A percentile compares a stretch with the other conserved stretches of the same genome.
phyloP scores from a whole-genome alignment of 2,329 filamentous ascomycete genomes.

The Claviceps sp. region DNA sequence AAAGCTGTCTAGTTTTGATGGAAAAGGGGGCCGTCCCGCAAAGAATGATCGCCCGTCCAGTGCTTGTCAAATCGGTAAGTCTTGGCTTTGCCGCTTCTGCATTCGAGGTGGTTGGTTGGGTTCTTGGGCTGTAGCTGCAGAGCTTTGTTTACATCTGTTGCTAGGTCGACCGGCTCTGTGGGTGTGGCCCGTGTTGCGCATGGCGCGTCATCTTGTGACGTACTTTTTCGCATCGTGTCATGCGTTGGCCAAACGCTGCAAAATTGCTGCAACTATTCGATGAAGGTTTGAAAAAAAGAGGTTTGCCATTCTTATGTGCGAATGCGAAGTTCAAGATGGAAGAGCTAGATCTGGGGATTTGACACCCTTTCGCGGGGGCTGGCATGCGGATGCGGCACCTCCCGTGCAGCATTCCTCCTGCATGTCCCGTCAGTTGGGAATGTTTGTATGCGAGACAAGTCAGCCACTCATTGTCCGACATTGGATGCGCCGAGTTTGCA shows the following conservation, averaged over 20 bases:
- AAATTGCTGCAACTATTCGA: background rate
- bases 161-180: constrained; percentile 14
- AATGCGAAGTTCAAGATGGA: background rate
- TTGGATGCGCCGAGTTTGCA: too few species aligned
- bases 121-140: constrained; percentile 6
- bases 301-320: background rate
- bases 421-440: background rate
- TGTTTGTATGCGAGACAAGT: background rate
- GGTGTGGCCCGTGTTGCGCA: background rate
- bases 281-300: too few species aligned
- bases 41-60: background rate
- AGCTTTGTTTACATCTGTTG: constrained; percentile 23
- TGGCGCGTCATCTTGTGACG: background rate
- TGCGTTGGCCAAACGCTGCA: background rate
- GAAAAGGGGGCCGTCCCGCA: background rate
- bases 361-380: background rate
- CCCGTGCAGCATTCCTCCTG: background rate
- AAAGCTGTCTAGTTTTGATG: background rate
- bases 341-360: background rate
- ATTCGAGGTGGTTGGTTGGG: constrained; percentile 18
- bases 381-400: constrained; percentile 5
- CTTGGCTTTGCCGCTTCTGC: constrained; percentile 1
- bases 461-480: background rate
- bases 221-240: background rate
- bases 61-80: background rate